Evolutionary conservation across 371 early-diverging fungal species (phyloP), one percentile per base, ranked within the genome.

Genomic region (Mitosporidium daphniae): DNA sequence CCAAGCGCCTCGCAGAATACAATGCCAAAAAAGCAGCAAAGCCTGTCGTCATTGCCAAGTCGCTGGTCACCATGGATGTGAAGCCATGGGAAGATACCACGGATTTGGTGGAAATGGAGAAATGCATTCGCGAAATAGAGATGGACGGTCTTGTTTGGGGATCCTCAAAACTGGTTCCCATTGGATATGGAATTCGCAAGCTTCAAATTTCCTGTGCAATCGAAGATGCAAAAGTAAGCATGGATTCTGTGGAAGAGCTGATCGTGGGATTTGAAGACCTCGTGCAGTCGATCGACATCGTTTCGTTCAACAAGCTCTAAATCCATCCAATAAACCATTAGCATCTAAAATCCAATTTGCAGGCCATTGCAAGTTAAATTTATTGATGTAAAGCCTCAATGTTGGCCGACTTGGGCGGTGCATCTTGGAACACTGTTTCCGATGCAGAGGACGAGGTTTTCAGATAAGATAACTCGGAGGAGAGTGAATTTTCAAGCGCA

Each of bases 41-140:
- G 67, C 75, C 80, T 38, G 62, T 61, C 50, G 48, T 59, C 28
- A 54, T 53, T 37, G 78, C 78, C 47, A 82, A 82, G 65, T 72
- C 78, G 39, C 59, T 62, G 44, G 50, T 77, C 42, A 57, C 62
- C 37, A 54, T 73, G 21, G 82, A 82, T 32, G 61, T 77, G 40
- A 82, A 82, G 68, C 77, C 80, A 37, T 82, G 82, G 82, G 82
- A 78, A 50, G 74, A 74, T 48, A 77, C 75, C 37, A 82, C 82
- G 30, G 56, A 64, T 37, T 28, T 39, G 36, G 10, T 3, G 15
- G 70, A 44, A 22, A 42, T 82, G 38, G 66, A 68, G 40, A 38
- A 37, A 7, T 34, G 37, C 33, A 71, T 82, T 48, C 52, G 55
- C 34, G 42, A 35, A 25, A 65, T 82, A 32, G 31, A 32, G 9